These are phyloP conservation scores for Dendrobium chrysotoxum DNA, from an alignment of 106 monocot species.

Conservation along the genomic window DNA sequence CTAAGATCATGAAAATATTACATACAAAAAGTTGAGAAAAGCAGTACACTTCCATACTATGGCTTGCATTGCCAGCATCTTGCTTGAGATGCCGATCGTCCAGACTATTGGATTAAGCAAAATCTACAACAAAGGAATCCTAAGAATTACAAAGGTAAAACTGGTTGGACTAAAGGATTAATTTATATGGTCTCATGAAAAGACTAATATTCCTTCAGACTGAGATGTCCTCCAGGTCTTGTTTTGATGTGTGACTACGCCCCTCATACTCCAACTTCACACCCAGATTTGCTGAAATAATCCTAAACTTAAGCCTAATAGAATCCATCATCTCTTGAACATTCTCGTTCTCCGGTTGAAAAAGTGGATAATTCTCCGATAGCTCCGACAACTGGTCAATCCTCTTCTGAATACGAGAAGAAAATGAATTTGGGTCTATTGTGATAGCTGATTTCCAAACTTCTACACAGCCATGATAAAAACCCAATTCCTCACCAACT, in stretches of 20 bases:
- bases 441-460: constrained; percentile 45
- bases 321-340: constrained; percentile 49
- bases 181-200: too few relatives aligned
- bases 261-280: constrained; percentile 67
- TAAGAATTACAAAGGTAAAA: too few relatives aligned
- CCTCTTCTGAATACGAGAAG: constrained; percentile 46
- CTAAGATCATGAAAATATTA: too few relatives aligned
- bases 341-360: constrained; percentile 53
- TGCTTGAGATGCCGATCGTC: too few relatives aligned
- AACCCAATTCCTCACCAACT: constrained; percentile 69
- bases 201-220: neutral
- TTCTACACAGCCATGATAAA: constrained; percentile 61
- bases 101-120: too few relatives aligned
- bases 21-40: too few relatives aligned
- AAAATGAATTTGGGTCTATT: constrained; percentile 35
- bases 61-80: too few relatives aligned
- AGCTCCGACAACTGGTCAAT: constrained; percentile 39
- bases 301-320: constrained; percentile 56
- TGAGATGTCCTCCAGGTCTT: constrained; percentile 26
- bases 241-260: constrained; percentile 9
- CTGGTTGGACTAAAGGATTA: too few relatives aligned
- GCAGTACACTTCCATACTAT: too few relatives aligned
- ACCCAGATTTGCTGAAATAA: constrained; percentile 42
- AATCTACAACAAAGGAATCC: too few relatives aligned
- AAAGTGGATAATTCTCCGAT: constrained; percentile 36